Percentiles rank a stretch among this genome's conserved stretches.
These are phyloP conservation scores for Catunica adiposa DNA, from an alignment of 2,329 filamentous ascomycete genomes.

Conservation along the genomic window DNA sequence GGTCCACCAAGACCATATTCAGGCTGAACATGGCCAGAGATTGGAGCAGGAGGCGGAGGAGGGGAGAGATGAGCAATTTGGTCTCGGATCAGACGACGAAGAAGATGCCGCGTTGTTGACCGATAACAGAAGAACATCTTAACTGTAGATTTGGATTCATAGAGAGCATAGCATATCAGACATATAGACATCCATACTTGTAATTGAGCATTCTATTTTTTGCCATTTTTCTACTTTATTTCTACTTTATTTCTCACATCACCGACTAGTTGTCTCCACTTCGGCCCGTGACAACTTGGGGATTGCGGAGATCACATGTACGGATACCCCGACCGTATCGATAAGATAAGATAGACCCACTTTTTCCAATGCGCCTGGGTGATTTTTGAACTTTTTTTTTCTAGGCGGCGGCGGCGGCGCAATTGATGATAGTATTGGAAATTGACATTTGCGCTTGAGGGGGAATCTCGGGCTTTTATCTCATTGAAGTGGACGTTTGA, in stretches of 20 bases:
- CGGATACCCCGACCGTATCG: not conserved
- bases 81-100: slow-evolving; percentile 45
- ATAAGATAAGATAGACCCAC: slow-evolving; percentile 2
- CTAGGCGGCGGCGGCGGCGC: not conserved
- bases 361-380: not conserved
- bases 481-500: not conserved
- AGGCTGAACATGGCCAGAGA: slow-evolving; percentile 63
- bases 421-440: not conserved
- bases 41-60: slow-evolving; percentile 94
- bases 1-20: slow-evolving; percentile 28
- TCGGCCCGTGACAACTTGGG: too few relatives aligned
- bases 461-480: not conserved
- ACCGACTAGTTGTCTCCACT: not conserved
- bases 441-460: not conserved
- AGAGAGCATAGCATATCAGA: not conserved
- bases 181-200: not conserved
- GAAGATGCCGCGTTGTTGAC: slow-evolving; percentile 12
- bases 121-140: not conserved
- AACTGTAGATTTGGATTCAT: not conserved
- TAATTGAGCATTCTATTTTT: not conserved
- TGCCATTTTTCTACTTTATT: not conserved
- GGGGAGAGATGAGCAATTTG: slow-evolving; percentile 64
- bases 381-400: not conserved
- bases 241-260: not conserved
- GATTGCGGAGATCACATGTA: not conserved